These are phyloP conservation scores for Physocladia obscura DNA, from an alignment of 192 early-diverging fungal genomes.

Conservation along the genomic window DNA sequence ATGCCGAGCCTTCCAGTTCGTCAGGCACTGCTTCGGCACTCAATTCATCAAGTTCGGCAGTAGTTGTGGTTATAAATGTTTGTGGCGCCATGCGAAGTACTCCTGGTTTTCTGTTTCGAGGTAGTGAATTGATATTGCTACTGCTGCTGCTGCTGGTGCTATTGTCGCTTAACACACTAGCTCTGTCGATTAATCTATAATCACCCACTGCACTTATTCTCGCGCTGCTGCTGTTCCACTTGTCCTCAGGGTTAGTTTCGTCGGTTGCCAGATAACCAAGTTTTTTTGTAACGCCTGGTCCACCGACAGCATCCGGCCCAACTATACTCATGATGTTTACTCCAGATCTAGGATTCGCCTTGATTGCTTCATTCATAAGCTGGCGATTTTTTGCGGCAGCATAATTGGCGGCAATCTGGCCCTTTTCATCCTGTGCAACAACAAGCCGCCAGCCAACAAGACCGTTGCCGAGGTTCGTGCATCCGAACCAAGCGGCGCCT, in stretches of 20 bases:
- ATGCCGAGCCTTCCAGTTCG: slow-evolving; percentile 1
- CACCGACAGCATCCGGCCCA: neutral
- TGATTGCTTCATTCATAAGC: slow-evolving; percentile 32
- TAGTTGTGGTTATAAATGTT: neutral
- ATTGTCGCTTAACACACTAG: slow-evolving; percentile 3
- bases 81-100: slow-evolving; percentile 17
- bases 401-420: slow-evolving; percentile 31
- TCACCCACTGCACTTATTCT: neutral
- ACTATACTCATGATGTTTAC: slow-evolving; percentile 23
- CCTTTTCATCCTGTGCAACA: slow-evolving; percentile 41
- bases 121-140: too few relatives aligned
- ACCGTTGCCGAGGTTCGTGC: slow-evolving; percentile 52
- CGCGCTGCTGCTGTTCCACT: slow-evolving; percentile 15
- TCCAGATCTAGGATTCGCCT: slow-evolving; percentile 17
- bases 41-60: neutral
- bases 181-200: neutral
- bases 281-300: neutral
- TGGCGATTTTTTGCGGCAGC: slow-evolving; percentile 22
- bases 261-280: slow-evolving; percentile 22
- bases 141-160: neutral
- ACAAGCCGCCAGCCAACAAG: slow-evolving; percentile 53
- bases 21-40: neutral
- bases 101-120: slow-evolving; percentile 8
- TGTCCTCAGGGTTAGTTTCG: slow-evolving; percentile 35
- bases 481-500: slow-evolving; percentile 43